Percentiles rank a stretch among this genome's conserved stretches.
Evolutionary conservation across 2,329 filamentous ascomycete genomes (phyloP).

Genomic region (Gyromitra esculenta): DNA sequence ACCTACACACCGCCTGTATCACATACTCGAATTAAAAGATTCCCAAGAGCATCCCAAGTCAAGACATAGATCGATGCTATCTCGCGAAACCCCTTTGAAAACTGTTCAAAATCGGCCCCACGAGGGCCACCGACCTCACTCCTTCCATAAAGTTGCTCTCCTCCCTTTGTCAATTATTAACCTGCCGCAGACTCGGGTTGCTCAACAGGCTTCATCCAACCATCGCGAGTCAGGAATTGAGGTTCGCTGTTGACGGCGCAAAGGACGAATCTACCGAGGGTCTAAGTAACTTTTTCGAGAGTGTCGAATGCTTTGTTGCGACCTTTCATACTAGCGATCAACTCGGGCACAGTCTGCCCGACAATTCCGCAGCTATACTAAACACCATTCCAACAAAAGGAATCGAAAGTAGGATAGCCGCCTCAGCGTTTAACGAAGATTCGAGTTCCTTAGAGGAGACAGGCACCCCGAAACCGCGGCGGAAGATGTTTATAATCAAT

Average conservation of each 20-base stretch:
- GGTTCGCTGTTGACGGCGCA: not conserved
- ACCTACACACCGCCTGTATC: too few relatives aligned
- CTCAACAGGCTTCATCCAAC: not conserved
- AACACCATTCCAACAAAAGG: not conserved
- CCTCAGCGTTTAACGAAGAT: not conserved
- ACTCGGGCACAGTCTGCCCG: not conserved
- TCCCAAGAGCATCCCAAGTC: too few relatives aligned
- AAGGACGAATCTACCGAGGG: not conserved
- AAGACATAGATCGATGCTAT: too few relatives aligned
- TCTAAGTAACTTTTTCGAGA: not conserved
- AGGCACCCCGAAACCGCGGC: not conserved
- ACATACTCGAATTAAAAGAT: too few relatives aligned
- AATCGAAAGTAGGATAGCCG: not conserved
- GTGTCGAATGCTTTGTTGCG: not conserved
- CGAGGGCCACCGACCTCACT: too few relatives aligned
- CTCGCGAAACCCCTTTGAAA: too few relatives aligned
- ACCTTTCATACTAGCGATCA: not conserved
- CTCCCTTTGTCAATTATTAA: too few relatives aligned
- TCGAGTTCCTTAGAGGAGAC: not conserved
- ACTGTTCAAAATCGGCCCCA: too few relatives aligned
- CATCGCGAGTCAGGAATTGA: not conserved
- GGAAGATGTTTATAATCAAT: slow-evolving; percentile 1
- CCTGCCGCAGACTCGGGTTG: too few relatives aligned
- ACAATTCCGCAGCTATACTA: not conserved
- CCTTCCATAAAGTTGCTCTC: too few relatives aligned